Evolutionary conservation across 1,284 basidiomycete species (phyloP).

Genomic region (Apiotrichum veenhuisii): DNA sequence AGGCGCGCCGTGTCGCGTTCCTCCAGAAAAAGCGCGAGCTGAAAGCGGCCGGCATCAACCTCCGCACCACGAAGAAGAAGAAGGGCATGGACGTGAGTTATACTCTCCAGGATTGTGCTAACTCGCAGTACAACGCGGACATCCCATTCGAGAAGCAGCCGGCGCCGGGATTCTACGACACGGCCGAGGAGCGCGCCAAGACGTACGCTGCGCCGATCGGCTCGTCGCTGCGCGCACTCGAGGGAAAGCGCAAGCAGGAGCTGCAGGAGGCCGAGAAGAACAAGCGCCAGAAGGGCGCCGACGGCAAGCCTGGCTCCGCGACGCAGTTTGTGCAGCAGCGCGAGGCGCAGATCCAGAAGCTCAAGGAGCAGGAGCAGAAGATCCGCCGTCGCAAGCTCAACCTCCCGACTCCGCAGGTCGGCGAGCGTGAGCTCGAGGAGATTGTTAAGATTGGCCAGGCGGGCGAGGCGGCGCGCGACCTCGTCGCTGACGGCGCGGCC

Average conservation of each 20-base stretch:
- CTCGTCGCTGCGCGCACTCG: constrained; percentile 78
- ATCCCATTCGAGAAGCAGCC: constrained; percentile 98
- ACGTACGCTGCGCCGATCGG: constrained; percentile 83
- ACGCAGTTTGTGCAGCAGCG: constrained; percentile 89
- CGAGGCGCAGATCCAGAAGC: constrained; percentile 93
- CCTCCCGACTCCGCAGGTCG: constrained; percentile 87
- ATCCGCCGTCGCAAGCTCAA: constrained; percentile 79
- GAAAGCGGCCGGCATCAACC: constrained; percentile 93
- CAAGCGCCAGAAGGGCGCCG: constrained; percentile 61
- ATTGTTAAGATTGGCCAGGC: constrained; percentile 98
- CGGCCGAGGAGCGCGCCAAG: constrained; percentile 88
- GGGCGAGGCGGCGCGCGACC: constrained; percentile 77
- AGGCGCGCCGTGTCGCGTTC: constrained; percentile 88
- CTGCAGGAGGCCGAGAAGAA: constrained; percentile 78
- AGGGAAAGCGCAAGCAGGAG: constrained; percentile 77
- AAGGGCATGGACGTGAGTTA: constrained; percentile 79
- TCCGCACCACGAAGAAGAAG: constrained; percentile 79
- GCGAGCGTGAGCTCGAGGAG: constrained; percentile 92
- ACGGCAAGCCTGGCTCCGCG: constrained; percentile 61
- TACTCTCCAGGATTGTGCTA: not conserved
- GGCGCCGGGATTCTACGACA: constrained; percentile 94
- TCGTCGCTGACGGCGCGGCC: constrained; percentile 63
- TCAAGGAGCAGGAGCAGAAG: constrained; percentile 95
- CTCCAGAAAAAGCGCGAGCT: constrained; percentile 97
- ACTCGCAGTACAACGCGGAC: constrained; percentile 75